Conservation (phyloP, 768 basidiomycete species). For the Leccinum subtestaceum region DNA sequence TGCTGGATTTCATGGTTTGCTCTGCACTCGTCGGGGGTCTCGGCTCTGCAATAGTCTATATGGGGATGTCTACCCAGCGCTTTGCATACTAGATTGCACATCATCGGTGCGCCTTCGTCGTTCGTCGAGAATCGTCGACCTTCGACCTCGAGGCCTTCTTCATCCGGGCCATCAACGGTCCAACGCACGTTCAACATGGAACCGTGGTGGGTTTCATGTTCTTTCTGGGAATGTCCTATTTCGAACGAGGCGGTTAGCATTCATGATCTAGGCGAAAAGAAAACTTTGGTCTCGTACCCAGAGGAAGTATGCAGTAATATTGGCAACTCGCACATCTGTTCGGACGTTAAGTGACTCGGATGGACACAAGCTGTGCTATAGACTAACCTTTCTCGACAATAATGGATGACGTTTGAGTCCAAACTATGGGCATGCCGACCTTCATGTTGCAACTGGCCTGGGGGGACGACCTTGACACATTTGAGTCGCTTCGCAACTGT, state of each 20-base stretch:
- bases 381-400: constrained; percentile 46
- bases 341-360: background rate
- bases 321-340: constrained; percentile 51
- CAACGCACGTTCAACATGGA: constrained; percentile 57
- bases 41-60: constrained; percentile 51
- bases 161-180: constrained; percentile 53
- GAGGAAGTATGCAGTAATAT: constrained; percentile 54
- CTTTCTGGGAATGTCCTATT: constrained; percentile 52
- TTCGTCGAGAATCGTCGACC: constrained; percentile 50
- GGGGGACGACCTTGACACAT: constrained; percentile 46
- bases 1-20: constrained; percentile 46
- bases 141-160: constrained; percentile 44
- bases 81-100: constrained; percentile 55
- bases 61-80: constrained; percentile 53
- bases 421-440: constrained; percentile 49
- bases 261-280: background rate
- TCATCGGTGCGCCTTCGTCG: constrained; percentile 59
- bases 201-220: constrained; percentile 60
- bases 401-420: constrained; percentile 45
- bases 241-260: background rate
- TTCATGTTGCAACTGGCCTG: constrained; percentile 40
- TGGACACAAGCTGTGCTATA: background rate
- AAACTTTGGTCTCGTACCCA: constrained; percentile 34
- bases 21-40: constrained; percentile 34
- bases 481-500: constrained; percentile 49